phyloP scores from a whole-genome alignment of 306 rosid species.

The Citrullus mucosospermus region DNA sequence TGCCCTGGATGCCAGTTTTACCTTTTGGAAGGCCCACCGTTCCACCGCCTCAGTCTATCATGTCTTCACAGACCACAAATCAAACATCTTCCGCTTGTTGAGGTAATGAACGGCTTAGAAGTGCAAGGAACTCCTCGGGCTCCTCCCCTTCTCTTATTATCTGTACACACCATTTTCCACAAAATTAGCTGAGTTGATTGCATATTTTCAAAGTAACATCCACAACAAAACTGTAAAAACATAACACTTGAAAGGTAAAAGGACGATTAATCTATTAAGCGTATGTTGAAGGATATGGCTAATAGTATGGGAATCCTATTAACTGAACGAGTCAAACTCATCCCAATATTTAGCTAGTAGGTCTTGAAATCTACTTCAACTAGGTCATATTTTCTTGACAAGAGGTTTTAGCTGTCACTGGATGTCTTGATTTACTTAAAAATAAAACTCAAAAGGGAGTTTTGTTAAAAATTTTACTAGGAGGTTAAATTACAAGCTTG shows the following conservation, averaged over 20 bases:
- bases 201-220: neutral
- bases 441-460: neutral
- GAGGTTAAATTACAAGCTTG: too few relatives aligned
- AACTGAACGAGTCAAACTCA: neutral
- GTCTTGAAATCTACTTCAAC: neutral
- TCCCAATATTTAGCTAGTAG: neutral
- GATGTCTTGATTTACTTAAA: neutral
- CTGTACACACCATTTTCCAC: constrained; percentile 17
- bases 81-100: neutral
- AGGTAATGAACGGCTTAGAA: constrained; percentile 9
- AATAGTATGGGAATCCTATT: neutral
- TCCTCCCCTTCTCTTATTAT: constrained; percentile 36
- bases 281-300: neutral
- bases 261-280: neutral
- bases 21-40: neutral
- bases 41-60: neutral
- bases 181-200: neutral
- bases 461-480: too few relatives aligned
- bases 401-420: neutral
- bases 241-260: neutral
- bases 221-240: neutral
- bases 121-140: constrained; percentile 28
- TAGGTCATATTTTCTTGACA: neutral
- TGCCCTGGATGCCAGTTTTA: constrained; percentile 26
- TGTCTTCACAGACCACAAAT: neutral